Percentiles rank a stretch among this genome's conserved stretches.
phyloP scores from a whole-genome alignment of 208 protist species.

The Trypanosoma mega region DNA sequence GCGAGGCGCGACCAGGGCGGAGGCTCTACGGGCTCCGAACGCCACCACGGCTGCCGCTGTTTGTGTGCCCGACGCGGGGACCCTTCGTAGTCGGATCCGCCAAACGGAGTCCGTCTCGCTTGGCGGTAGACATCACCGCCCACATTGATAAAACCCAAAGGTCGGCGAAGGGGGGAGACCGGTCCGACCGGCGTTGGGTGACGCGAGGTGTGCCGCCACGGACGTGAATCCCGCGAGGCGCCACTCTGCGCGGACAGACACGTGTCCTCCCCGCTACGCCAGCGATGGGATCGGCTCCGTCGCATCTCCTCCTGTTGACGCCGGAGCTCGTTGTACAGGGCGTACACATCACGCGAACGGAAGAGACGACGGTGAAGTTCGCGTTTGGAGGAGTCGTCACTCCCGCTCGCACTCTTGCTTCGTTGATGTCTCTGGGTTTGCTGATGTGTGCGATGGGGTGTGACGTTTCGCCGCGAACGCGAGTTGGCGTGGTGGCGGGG shows the following conservation, averaged over 20 bases:
- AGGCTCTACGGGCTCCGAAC: too few species aligned
- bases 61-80: too few species aligned
- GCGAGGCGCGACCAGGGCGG: too few species aligned
- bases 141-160: conserved; percentile 64
- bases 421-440: too few species aligned
- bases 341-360: background rate
- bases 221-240: conserved; percentile 27
- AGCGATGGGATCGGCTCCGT: background rate
- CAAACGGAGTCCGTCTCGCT: too few species aligned
- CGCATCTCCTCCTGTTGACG: background rate
- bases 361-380: background rate
- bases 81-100: too few species aligned
- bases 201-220: conserved; percentile 51
- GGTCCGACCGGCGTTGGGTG: conserved; percentile 25
- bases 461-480: too few species aligned
- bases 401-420: too few species aligned
- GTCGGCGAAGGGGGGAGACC: conserved; percentile 42
- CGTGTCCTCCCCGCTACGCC: background rate
- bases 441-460: too few species aligned
- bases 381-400: too few species aligned
- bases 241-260: conserved; percentile 1
- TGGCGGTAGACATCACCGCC: conserved; percentile 44
- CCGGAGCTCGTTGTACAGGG: conserved; percentile 4
- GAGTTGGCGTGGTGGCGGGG: too few species aligned
- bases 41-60: too few species aligned